Evolutionary conservation across 1,284 basidiomycete genomes (phyloP), one percentile per base, ranked within the genome.

Genomic region (Coriolopsis trogii): DNA sequence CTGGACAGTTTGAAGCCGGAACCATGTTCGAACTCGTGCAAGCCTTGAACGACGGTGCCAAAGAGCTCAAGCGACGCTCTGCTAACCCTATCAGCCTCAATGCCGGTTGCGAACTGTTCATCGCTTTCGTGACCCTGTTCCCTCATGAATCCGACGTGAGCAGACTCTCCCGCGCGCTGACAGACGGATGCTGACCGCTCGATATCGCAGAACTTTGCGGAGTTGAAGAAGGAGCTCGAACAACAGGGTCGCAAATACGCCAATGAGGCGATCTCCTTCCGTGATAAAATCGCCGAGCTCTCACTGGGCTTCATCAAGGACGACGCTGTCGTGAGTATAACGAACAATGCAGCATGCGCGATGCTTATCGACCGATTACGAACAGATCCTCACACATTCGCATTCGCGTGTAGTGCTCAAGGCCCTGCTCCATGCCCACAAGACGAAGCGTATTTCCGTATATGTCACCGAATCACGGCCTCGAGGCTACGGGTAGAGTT

Each of bases 391-490:
- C 53, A 98, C 94, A 3, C 96, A 98, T 72, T 93, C 91, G 20
- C 93, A 95, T 74, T 99, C 97, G 37, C 80, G 97, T 61, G 95
- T 98, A 23, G 96, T 99, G 41, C 91, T 97, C 77, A 89, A 94
- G 71, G 90, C 95, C 16, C 80, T 99, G 43, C 79, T 98, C 43
- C 81, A 87, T 56, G 95, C 95, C 6, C 89, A 96, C 70, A 81
- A 89, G 66, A 84, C 86, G 67, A 98, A 98, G 74, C 82, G 95
- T 49, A 94, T 99, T 72, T 92, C 90, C 64, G 96, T 99, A 37
- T 99, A 95, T 69, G 97, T 99, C 47, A 98, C 97, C 49, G 94
- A 98, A 81, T 92, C 93, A 30, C 80, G 94, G 59, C 95, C 94
- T 61, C 84, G 86, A 67, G 87, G 90, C 77, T 90, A 61, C 84